Evolutionary conservation across 257 asterid genomes (phyloP), one percentile per base, ranked within the genome.

Genomic region (Lycium barbarum): DNA sequence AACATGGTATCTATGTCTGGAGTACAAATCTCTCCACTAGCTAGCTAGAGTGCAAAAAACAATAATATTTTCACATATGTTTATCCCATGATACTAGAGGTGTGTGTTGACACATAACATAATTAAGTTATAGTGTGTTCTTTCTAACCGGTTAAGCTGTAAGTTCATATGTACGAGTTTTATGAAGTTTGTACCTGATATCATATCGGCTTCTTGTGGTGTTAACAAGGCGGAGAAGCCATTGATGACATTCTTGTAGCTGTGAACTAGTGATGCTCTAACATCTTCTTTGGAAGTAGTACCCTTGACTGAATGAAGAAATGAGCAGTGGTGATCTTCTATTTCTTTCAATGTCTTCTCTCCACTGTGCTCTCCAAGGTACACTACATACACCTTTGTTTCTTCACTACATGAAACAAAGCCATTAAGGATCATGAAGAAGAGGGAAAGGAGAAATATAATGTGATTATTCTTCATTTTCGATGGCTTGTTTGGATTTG

Each of bases 221-320:
- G 88, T 88, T 78, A 90, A 93, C 81, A 84, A 47, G 8, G 94
- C 94, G 6, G 94, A 88, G 91, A 91, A 91, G 84, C 94, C 94
- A 79, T 90, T 90, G 83, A 91, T 90, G 71, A 83, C 84, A 5
- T 90, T 88, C 83, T 87, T 89, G 72, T 88, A 91, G 85, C 94
- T 89, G 78, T 91, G 87, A 66, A 91, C 53, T 0, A 89, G 84
- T 81, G 89, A 86, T 33, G 84, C 82, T 81, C 63, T 89, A 1
- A 89, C 92, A 67, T 90, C 91, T 54, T 91, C 84, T 80, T 85
- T 68, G n/a, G 91, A 86, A 10, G 38, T 45, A 35, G 22, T 4
- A 2, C 85, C 87, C 88, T 91, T 91, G 2, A 86, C 91, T 35
- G 61, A 61, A 12, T 82, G 87, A 49, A 91, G 83, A 87, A 83